Evolutionary conservation across 2,329 filamentous ascomycete species (phyloP).

Genomic region (Penicillium sp.): DNA sequence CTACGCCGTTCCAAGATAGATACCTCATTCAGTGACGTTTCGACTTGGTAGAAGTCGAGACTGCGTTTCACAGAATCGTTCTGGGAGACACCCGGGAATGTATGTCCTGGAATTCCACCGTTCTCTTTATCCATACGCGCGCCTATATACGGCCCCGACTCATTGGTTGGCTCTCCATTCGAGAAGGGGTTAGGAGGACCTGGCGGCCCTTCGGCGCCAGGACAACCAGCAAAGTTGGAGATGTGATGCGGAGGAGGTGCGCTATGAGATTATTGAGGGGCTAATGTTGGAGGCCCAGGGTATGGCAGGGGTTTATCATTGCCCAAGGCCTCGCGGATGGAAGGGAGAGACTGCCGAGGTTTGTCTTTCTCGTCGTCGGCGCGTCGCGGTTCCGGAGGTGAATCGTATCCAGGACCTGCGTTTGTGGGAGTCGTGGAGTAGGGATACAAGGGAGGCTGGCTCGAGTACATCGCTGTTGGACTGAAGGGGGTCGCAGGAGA

Average conservation of each 20-base stretch:
- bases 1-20: constrained; percentile 23
- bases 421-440: constrained; percentile 45
- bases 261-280: constrained; percentile 54
- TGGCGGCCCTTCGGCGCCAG: constrained; percentile 46
- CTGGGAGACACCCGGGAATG: constrained; percentile 37
- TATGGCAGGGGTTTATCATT: constrained; percentile 55
- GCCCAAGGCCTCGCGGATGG: constrained; percentile 72
- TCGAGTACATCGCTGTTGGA: constrained; percentile 48
- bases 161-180: constrained; percentile 40
- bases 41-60: constrained; percentile 66
- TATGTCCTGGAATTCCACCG: constrained; percentile 32
- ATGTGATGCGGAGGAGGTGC: constrained; percentile 52
- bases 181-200: constrained; percentile 53
- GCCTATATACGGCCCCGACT: constrained; percentile 37
- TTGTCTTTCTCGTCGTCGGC: constrained; percentile 32
- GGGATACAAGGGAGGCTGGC: constrained; percentile 47
- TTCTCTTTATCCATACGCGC: constrained; percentile 43
- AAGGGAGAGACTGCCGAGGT: constrained; percentile 59
- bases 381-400: constrained; percentile 48
- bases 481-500: too few species aligned
- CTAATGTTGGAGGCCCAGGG: constrained; percentile 51
- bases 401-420: constrained; percentile 46
- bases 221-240: constrained; percentile 44
- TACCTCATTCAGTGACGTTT: constrained; percentile 55
- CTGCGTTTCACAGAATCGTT: constrained; percentile 64